These are phyloP conservation scores for Kappamyces sp. DNA, from an alignment of 192 early-diverging fungal genomes.

Conservation along the genomic window DNA sequence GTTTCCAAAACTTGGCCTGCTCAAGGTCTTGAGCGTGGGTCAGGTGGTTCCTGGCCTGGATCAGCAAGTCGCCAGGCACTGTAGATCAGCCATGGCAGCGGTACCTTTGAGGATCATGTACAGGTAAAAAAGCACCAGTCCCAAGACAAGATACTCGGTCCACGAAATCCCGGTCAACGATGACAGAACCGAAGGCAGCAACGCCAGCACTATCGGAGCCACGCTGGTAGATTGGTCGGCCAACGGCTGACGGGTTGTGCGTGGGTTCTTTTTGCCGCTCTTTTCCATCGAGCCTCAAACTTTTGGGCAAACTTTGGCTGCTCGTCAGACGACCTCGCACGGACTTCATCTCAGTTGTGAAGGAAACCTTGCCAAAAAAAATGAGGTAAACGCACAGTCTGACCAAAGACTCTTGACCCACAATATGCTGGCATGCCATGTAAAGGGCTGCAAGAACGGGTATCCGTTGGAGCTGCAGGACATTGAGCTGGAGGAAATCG, in stretches of 20 bases:
- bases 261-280: slow-evolving; percentile 2
- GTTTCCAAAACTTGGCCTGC: neutral
- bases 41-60: slow-evolving; percentile 1
- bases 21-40: neutral
- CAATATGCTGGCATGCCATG: slow-evolving; percentile 99
- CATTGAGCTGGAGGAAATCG: slow-evolving; percentile 70
- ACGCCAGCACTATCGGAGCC: slow-evolving; percentile 9
- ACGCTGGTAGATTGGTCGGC: neutral
- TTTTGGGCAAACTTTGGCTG: neutral
- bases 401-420: slow-evolving; percentile 89
- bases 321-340: too few species aligned
- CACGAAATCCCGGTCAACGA: neutral
- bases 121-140: slow-evolving; percentile 7
- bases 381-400: neutral
- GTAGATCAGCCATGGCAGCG: slow-evolving; percentile 4
- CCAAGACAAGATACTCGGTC: neutral
- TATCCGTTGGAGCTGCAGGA: slow-evolving; percentile 87
- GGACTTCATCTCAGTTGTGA: too few species aligned
- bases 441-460: slow-evolving; percentile 88
- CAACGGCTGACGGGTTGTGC: too few species aligned
- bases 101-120: slow-evolving; percentile 17
- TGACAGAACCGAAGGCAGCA: slow-evolving; percentile 4
- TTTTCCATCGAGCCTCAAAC: slow-evolving; percentile 10
- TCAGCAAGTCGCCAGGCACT: slow-evolving; percentile 2
- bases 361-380: neutral